These are phyloP conservation scores for Dictyostelium purpureum DNA, from an alignment of 78 protist genomes.

Conservation along the genomic window DNA sequence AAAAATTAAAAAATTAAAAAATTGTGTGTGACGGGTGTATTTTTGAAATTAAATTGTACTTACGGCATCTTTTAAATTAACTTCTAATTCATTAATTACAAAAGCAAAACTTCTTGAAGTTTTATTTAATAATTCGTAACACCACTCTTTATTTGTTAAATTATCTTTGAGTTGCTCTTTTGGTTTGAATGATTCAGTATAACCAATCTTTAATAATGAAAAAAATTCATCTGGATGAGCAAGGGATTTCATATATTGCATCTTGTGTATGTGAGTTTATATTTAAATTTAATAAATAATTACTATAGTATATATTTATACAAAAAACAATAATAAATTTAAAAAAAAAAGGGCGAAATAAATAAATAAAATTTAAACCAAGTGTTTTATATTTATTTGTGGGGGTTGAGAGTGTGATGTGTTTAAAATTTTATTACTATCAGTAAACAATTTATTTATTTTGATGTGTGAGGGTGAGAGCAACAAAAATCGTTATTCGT, in stretches of 20 bases:
- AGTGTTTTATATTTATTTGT: not conserved
- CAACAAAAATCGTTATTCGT: no score
- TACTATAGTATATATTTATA: not conserved
- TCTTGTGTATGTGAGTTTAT: not conserved
- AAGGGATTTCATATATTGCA: conserved; percentile 58
- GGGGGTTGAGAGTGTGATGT: no score
- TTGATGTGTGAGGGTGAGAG: no score
- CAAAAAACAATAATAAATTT: not conserved
- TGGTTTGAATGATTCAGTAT: conserved; percentile 66
- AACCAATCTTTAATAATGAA: conserved; percentile 70
- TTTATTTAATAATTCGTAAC: conserved; percentile 69
- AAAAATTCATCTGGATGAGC: conserved; percentile 54
- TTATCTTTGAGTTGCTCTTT: conserved; percentile 17
- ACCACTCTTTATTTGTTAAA: conserved; percentile 53
- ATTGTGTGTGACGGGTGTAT: not conserved
- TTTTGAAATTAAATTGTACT: not conserved
- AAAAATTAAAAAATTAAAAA: not conserved
- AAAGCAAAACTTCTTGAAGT: conserved; percentile 88
- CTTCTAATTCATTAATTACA: conserved; percentile 88
- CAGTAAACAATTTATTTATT: no score
- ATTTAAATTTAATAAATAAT: no score
- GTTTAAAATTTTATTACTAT: no score
- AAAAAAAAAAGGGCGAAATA: not conserved
- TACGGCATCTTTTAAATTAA: conserved; percentile 82
- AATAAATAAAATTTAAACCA: not conserved